Base-by-base conservation (phyloP, 306 rosid species). In the Medicago ruthenica region DNA sequence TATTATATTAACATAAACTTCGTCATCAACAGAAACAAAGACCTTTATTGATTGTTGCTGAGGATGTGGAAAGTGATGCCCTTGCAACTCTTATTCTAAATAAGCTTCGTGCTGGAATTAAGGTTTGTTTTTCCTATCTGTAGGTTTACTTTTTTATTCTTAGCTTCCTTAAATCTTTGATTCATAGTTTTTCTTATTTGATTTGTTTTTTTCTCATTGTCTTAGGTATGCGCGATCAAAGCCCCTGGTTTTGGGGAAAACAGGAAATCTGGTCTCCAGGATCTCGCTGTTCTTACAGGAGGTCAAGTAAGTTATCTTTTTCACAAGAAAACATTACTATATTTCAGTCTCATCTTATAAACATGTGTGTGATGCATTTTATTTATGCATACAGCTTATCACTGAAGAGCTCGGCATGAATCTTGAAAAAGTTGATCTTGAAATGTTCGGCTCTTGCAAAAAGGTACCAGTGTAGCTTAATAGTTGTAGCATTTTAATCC, bases 161-260 rank as follows among this genome's bases (percentile, higher is more conserved):
- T 17, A 0, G 27, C 31, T 40, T 4, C 65, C 42, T 64, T 21
- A 18, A 21, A 48, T 71, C 24, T 70, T 70, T 39, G 18, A 37
- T 39, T 59, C 16, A 5, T 67, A 1, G 7, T 66, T 71, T 55
- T 71, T 3, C 71, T 73, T 58, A 79, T 67, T 18, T 72, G 66
- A 47, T 57, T 45, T 77, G 55, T 54, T 9, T n/a, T 42, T 54
- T 48, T 18, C 45, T 58, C 50, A 62, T 79, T 59, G 41, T 59
- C 53, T 41, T 79, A 95, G 98, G 96, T 95, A 12, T 95, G 99
- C 77, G 99, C 99, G 22, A 90, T 92, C 63, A 95, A 95, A 85
- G 96, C 99, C 51, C 97, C 99, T 65, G 99, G 99, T 76, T 95
- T 95, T 79, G 99, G 99, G 66, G 99, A 95, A 88, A 95, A 92